A percentile compares a stretch with the other conserved stretches of the same genome.
phyloP scores from a whole-genome alignment of 2,329 filamentous ascomycete species.

The Colletotrichum sp. region DNA sequence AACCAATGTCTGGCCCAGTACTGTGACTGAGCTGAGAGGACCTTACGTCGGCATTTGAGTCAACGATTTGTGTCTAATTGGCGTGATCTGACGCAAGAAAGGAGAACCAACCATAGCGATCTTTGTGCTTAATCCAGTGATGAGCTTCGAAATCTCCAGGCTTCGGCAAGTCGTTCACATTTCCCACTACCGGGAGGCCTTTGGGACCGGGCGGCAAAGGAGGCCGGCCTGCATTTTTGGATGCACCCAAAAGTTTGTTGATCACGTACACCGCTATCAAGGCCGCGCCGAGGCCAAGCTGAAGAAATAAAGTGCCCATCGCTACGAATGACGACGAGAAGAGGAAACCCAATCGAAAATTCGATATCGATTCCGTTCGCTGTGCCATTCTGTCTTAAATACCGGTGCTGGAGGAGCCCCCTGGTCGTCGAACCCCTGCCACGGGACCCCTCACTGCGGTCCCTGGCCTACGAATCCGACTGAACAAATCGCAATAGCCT shows the following conservation, averaged over 20 bases:
- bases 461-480: neutral
- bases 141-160: slow-evolving; percentile 31
- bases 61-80: neutral
- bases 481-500: neutral
- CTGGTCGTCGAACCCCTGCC: neutral
- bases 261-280: neutral
- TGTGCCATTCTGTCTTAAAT: neutral
- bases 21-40: slow-evolving; percentile 35
- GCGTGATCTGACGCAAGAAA: neutral
- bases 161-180: slow-evolving; percentile 49
- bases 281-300: neutral
- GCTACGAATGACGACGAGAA: neutral
- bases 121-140: slow-evolving; percentile 40
- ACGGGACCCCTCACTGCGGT: neutral
- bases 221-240: neutral
- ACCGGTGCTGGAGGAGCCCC: neutral
- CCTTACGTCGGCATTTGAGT: neutral
- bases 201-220: slow-evolving; percentile 30
- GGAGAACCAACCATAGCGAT: slow-evolving; percentile 28
- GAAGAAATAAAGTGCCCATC: neutral
- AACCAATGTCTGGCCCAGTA: slow-evolving; percentile 44
- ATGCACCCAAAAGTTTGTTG: neutral
- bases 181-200: slow-evolving; percentile 48
- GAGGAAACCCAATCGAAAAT: neutral
- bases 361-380: neutral